Conservation (phyloP, 352 stramenopile species). For the Globisporangium megalacanthum region DNA sequence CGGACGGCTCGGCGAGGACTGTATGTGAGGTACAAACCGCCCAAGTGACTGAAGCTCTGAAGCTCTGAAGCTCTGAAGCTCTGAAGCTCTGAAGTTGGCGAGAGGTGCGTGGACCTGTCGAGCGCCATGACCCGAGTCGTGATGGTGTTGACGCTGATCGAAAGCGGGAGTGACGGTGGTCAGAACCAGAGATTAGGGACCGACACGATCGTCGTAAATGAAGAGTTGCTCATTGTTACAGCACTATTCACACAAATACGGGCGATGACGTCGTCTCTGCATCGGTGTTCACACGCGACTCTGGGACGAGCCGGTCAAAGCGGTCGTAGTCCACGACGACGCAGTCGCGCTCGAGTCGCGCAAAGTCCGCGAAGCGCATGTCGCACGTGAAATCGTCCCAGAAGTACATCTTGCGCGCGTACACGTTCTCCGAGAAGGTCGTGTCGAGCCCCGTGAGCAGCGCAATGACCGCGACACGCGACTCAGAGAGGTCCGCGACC, state of each 20-base stretch:
- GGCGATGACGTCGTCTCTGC: background rate
- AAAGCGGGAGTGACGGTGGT: no score
- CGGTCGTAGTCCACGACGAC: conserved; percentile 64
- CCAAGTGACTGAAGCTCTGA: conserved; percentile 21
- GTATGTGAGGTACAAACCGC: conserved; percentile 35
- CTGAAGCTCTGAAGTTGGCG: conserved; percentile 6
- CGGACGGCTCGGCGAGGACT: conserved; percentile 22
- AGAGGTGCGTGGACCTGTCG: background rate
- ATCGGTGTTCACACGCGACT: conserved; percentile 3
- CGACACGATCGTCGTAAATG: no score
- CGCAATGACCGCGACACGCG: conserved; percentile 69
- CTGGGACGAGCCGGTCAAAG: conserved; percentile 52
- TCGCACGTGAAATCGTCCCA: conserved; percentile 84
- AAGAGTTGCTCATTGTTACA: background rate
- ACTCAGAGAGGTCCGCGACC: conserved; percentile 62
- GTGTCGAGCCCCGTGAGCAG: conserved; percentile 80
- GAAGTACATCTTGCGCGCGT: conserved; percentile 86
- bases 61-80: no score
- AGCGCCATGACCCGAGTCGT: conserved; percentile 2
- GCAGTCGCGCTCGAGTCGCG: conserved; percentile 56
- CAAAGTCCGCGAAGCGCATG: conserved; percentile 73
- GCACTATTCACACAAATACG: background rate
- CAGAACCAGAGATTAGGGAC: no score
- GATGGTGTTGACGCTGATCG: no score
- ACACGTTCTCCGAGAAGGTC: conserved; percentile 83